phyloP scores from a whole-genome alignment of 176 grass and related monocot genomes.

The Themeda triandra region DNA sequence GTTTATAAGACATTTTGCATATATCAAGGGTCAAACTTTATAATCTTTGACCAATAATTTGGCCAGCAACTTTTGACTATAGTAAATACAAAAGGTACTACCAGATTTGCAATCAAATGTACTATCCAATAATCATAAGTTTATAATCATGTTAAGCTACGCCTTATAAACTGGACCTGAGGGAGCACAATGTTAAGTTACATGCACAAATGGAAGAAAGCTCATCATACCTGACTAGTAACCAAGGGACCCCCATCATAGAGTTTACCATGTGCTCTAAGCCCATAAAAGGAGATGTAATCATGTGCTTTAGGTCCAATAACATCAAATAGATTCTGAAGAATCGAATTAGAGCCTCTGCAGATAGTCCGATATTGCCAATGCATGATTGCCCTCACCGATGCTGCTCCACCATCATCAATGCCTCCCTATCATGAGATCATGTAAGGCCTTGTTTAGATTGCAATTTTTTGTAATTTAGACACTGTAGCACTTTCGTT shows the following conservation, averaged over 20 bases:
- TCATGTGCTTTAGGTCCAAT: constrained; percentile 91
- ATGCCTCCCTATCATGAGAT: constrained; percentile 78
- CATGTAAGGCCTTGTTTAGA: no score
- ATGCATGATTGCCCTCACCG: constrained; percentile 98
- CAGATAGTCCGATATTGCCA: constrained; percentile 98
- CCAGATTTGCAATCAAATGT: neutral
- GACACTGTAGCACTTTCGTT: no score
- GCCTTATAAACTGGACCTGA: neutral
- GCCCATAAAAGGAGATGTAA: constrained; percentile 95
- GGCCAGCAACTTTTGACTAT: neutral
- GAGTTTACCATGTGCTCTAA: constrained; percentile 82
- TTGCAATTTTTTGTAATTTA: no score
- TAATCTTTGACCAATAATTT: neutral
- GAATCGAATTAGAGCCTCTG: constrained; percentile 91
- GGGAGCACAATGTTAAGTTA: neutral
- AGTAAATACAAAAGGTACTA: neutral
- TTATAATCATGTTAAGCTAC: neutral
- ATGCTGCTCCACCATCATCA: constrained; percentile 95
- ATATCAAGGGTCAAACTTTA: neutral
- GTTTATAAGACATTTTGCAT: neutral
- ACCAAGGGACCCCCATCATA: constrained; percentile 72
- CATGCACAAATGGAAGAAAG: constrained; percentile 3
- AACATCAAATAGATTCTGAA: constrained; percentile 82
- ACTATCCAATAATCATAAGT: neutral
- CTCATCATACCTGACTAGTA: constrained; percentile 75